phyloP scores from a whole-genome alignment of 352 stramenopile species.

The Phytophthora brassicae region DNA sequence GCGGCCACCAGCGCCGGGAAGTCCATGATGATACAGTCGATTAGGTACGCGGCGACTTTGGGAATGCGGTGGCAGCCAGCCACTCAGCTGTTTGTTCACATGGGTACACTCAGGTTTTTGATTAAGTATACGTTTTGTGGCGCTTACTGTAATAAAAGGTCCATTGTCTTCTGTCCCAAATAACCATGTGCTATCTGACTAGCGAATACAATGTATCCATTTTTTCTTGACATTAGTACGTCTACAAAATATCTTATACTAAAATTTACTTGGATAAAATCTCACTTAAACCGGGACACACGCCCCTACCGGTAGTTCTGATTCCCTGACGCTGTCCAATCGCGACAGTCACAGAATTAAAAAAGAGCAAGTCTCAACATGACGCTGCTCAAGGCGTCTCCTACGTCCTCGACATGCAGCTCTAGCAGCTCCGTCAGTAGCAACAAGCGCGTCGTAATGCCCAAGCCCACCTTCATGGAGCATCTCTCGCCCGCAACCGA shows the following conservation, averaged over 20 bases:
- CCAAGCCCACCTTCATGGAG: slow-evolving; percentile 17
- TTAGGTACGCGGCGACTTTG: slow-evolving; percentile 16
- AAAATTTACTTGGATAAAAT: too few relatives aligned
- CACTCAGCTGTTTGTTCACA: slow-evolving; percentile 32
- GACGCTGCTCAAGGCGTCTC: slow-evolving; percentile 14
- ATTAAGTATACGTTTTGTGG: too few relatives aligned
- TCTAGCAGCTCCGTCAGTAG: slow-evolving; percentile 3
- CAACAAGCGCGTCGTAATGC: slow-evolving; percentile 22
- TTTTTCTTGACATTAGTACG: too few relatives aligned
- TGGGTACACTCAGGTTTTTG: slow-evolving; percentile 22
- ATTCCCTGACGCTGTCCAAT: slow-evolving; percentile 23
- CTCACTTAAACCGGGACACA: background rate
- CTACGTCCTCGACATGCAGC: slow-evolving; percentile 19
- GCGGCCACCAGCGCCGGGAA: slow-evolving; percentile 71
- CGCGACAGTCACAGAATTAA: slow-evolving; percentile 9
- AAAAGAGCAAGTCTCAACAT: slow-evolving; percentile 20
- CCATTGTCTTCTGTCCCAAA: too few relatives aligned
- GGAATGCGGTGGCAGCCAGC: slow-evolving; percentile 24
- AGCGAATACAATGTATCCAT: too few relatives aligned
- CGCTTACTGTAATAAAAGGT: too few relatives aligned
- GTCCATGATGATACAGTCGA: slow-evolving; percentile 45
- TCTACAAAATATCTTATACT: too few relatives aligned
- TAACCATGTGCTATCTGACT: too few relatives aligned
- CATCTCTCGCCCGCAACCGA: slow-evolving; percentile 56
- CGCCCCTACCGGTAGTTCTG: slow-evolving; percentile 10